Base-by-base conservation (phyloP, 2,329 filamentous ascomycete genomes). In the Neonectria ditissima region DNA sequence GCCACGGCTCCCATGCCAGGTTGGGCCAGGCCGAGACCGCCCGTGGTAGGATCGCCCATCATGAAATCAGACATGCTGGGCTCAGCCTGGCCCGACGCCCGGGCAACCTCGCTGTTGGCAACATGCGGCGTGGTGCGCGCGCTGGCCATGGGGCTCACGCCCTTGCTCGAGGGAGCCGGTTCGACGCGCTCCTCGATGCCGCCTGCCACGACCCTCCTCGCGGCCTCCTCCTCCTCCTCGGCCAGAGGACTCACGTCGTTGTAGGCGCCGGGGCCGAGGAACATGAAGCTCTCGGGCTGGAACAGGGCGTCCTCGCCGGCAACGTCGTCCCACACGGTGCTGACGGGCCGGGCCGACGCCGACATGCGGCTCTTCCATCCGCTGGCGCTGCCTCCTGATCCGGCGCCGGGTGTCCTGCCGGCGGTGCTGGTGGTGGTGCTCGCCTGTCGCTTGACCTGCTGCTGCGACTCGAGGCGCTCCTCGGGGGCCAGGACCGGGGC, bases 281-380 rank as follows among this genome's bases (percentile, higher is more conserved):
- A 86, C 80, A 85, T 85, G 66, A 86, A 84, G 64, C 78, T 82
- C 65, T 85, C 84, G 3, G 83, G 82, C 63, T 85, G 82, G 63
- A 86, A 86, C 60, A 84, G 83, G 2, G 69, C 78, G 44, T 76
- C 69, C 30, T 63, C 64, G 32, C 55, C 74, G 20, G 73, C 71
- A 7, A 77, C 76, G 5, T 73, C 72, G 26, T 79, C 73, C 75
- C 74, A 79, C 2, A 78, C 68, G 14, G 67, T 65, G 60, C 75
- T 77, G 45, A 79, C 71, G 3, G 76, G 77, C 52, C 69, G 65
- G 32, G 76, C 75, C 52, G 73, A 74, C 24, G 78, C 76, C 26
- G 74, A 75, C 77, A 79, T 79, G 41, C 69, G 69, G 44, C 64
- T 67, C 50, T 62, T 66, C 66, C 66, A 69, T 1, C 57, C 57